Conservation (phyloP, 306 rosid species). For the Rubus idaeus region DNA sequence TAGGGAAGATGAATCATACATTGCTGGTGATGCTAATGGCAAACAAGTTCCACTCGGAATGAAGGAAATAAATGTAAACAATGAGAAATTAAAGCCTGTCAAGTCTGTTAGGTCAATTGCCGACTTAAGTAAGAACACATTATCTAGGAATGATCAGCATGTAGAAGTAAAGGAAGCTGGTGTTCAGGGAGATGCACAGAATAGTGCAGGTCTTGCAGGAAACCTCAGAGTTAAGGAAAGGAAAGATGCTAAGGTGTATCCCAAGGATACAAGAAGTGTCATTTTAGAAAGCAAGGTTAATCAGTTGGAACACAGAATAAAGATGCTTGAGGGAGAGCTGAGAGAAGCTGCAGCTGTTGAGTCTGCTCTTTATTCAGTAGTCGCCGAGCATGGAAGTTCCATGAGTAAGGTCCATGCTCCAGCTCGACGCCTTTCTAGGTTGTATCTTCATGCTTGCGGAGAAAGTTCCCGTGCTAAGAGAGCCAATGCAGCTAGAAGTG, state of each 20-base stretch:
- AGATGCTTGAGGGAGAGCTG: conserved; percentile 91
- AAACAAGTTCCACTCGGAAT: conserved; percentile 34
- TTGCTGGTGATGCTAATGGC: conserved; percentile 27
- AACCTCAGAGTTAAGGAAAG: conserved; percentile 48
- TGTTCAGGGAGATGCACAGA: conserved; percentile 49
- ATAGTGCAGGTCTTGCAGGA: conserved; percentile 37
- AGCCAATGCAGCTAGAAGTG: conserved; percentile 84
- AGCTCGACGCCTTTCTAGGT: conserved; percentile 90
- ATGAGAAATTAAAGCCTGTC: conserved; percentile 59
- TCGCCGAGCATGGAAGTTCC: conserved; percentile 99
- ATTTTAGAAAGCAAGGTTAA: conserved; percentile 64
- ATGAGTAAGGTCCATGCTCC: conserved; percentile 97
- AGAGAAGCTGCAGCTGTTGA: conserved; percentile 91
- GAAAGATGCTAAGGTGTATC: conserved; percentile 72
- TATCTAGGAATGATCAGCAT: conserved; percentile 34
- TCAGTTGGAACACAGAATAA: conserved; percentile 71
- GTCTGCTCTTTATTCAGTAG: conserved; percentile 88
- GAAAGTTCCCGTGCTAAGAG: conserved; percentile 59
- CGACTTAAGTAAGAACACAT: conserved; percentile 56
- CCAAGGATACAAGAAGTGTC: conserved; percentile 61
- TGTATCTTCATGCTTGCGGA: conserved; percentile 84
- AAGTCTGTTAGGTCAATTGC: conserved; percentile 82
- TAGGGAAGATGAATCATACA: conserved; percentile 41
- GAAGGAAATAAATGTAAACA: conserved; percentile 39
- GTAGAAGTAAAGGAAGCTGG: conserved; percentile 47